Evolutionary conservation across 176 grass and related monocot species (phyloP).

Genomic region (Echinochloa phyllopogon): DNA sequence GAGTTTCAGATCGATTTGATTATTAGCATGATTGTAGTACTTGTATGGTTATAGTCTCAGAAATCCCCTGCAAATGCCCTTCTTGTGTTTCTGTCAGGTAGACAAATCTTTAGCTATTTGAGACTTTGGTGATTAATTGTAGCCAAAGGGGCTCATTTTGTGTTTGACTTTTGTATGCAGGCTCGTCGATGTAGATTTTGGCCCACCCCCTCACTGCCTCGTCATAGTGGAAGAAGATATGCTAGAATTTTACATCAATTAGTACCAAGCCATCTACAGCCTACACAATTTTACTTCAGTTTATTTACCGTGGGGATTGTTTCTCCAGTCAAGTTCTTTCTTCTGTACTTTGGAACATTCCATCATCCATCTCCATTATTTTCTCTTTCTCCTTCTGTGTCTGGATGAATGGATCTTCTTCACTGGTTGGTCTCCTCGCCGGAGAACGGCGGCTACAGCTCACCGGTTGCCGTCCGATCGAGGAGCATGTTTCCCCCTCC

Average conservation of each 20-base stretch:
- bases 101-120: no score
- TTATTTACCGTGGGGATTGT: neutral
- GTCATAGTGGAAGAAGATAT: constrained; percentile 80
- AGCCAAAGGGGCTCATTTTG: no score
- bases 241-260: constrained; percentile 65
- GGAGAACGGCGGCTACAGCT: neutral
- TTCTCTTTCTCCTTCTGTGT: neutral
- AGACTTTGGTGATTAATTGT: no score
- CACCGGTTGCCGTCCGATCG: neutral
- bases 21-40: no score
- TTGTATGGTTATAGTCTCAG: no score
- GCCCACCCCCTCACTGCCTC: constrained; percentile 73
- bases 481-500: neutral
- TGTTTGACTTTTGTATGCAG: no score
- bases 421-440: neutral
- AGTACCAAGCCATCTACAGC: neutral
- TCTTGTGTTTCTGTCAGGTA: no score
- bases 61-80: no score
- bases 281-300: neutral
- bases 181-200: constrained; percentile 70
- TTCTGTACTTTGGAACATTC: neutral
- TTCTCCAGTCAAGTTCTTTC: neutral
- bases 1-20: no score
- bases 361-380: neutral
- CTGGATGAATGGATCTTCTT: neutral